Percentiles rank a stretch among this genome's conserved stretches.
These are phyloP conservation scores for Emmonsia crescens DNA, from an alignment of 2,329 filamentous ascomycete genomes.

Conservation along the genomic window DNA sequence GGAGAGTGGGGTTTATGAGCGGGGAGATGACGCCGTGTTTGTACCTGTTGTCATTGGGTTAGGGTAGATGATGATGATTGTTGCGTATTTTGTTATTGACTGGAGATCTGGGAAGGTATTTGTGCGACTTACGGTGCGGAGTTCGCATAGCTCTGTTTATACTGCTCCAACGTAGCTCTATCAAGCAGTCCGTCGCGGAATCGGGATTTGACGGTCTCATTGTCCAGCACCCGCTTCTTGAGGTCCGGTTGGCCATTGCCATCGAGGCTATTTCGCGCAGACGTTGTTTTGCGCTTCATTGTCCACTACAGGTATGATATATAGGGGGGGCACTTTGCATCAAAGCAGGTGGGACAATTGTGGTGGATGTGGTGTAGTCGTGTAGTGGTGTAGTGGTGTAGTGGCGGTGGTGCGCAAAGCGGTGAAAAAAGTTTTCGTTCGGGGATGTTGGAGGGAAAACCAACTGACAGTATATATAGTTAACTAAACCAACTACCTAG, in stretches of 20 bases:
- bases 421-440: background rate
- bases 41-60: constrained; percentile 45
- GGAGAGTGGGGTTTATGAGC: constrained; percentile 67
- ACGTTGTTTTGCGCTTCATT: constrained; percentile 37
- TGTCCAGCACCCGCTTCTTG: constrained; percentile 31
- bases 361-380: background rate
- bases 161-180: constrained; percentile 29
- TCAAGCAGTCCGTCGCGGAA: constrained; percentile 38
- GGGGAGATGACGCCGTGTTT: constrained; percentile 82
- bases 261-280: constrained; percentile 18
- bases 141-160: constrained; percentile 32
- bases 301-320: background rate
- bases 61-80: background rate
- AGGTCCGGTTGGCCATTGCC: constrained; percentile 25
- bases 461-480: too few relatives aligned
- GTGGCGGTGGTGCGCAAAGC: background rate
- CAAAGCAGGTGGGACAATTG: background rate
- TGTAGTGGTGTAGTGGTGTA: too few relatives aligned
- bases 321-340: background rate
- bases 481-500: too few relatives aligned
- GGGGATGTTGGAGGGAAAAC: too few relatives aligned
- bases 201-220: constrained; percentile 28
- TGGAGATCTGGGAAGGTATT: background rate
- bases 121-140: constrained; percentile 30
- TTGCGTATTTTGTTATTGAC: background rate